These are phyloP conservation scores for Hippophae tibetana DNA, from an alignment of 306 rosid genomes.

Conservation along the genomic window DNA sequence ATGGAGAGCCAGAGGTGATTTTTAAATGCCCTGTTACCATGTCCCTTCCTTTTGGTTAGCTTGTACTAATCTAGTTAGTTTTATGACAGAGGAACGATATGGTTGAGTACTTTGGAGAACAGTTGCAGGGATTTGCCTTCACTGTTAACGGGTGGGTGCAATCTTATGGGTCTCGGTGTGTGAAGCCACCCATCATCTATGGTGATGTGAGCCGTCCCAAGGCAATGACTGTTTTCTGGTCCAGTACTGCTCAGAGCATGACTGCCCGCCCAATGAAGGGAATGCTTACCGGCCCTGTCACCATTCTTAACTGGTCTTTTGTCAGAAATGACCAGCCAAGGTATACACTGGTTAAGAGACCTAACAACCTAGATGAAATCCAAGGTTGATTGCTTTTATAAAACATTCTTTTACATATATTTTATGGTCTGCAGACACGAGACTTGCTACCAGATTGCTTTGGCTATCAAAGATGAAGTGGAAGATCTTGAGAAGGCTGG, in stretches of 20 bases:
- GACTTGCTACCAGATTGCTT: constrained; percentile 80
- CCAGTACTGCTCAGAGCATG: constrained; percentile 38
- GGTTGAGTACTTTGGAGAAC: constrained; percentile 93
- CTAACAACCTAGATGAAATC: background rate
- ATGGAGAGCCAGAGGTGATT: constrained; percentile 91
- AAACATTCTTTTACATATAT: background rate
- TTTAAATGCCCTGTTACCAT: background rate
- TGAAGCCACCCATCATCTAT: constrained; percentile 92
- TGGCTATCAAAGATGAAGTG: constrained; percentile 89
- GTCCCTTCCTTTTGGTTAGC: background rate
- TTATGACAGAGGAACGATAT: constrained; percentile 77
- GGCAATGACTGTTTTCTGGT: constrained; percentile 64
- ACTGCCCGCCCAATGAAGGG: constrained; percentile 84
- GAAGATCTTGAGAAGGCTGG: constrained; percentile 85
- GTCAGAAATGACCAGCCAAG: constrained; percentile 83
- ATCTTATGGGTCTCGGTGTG: constrained; percentile 91
- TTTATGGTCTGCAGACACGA: constrained; percentile 40
- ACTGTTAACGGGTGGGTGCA: constrained; percentile 92
- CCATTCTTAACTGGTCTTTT: constrained; percentile 95
- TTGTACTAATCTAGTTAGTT: constrained; percentile 16
- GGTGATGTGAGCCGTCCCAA: constrained; percentile 98
- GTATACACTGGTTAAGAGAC: constrained; percentile 21
- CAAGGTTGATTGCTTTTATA: background rate
- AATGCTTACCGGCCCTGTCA: constrained; percentile 96
- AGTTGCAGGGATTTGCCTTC: constrained; percentile 79